Percentiles rank a stretch among this genome's conserved stretches.
Evolutionary conservation across 2,329 filamentous ascomycete genomes (phyloP).

Genomic region (Aspergillus sp.): DNA sequence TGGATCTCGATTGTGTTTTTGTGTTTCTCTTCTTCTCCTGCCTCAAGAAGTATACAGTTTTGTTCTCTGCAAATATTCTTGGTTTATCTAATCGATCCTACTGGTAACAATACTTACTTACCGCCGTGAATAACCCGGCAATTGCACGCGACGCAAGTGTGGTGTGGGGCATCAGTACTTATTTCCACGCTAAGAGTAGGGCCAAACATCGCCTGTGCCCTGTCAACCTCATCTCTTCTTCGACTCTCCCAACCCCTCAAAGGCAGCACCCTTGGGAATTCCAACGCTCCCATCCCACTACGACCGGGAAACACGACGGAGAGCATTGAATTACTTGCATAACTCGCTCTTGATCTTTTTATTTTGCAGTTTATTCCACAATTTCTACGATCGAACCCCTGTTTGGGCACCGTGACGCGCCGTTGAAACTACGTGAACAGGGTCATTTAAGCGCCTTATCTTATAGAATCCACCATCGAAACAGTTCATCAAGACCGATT

Average conservation of each 20-base stretch:
- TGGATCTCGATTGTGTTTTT: background rate
- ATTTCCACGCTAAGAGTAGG: slow-evolving; percentile 36
- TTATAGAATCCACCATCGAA: slow-evolving; percentile 17
- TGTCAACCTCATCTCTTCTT: slow-evolving; percentile 28
- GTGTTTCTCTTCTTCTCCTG: slow-evolving; percentile 10
- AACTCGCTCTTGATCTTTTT: background rate
- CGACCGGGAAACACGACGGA: background rate
- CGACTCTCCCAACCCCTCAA: slow-evolving; percentile 16
- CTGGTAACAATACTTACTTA: background rate
- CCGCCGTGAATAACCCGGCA: slow-evolving; percentile 8
- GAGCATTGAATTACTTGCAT: background rate
- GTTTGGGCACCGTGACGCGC: slow-evolving; percentile 3
- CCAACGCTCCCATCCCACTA: no score
- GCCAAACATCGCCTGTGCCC: slow-evolving; percentile 37
- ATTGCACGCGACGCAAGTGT: slow-evolving; percentile 24
- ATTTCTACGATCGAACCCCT: background rate
- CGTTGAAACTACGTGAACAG: slow-evolving; percentile 13
- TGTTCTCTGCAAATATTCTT: background rate
- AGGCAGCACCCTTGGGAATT: background rate
- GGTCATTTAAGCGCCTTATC: slow-evolving; percentile 19
- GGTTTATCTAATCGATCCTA: background rate
- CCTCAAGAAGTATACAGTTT: slow-evolving; percentile 1
- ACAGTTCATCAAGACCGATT: slow-evolving; percentile 11
- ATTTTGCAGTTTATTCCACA: background rate
- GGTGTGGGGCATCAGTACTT: slow-evolving; percentile 32